Conservation (phyloP, 768 basidiomycete genomes). For the Agrocybe praecox region DNA sequence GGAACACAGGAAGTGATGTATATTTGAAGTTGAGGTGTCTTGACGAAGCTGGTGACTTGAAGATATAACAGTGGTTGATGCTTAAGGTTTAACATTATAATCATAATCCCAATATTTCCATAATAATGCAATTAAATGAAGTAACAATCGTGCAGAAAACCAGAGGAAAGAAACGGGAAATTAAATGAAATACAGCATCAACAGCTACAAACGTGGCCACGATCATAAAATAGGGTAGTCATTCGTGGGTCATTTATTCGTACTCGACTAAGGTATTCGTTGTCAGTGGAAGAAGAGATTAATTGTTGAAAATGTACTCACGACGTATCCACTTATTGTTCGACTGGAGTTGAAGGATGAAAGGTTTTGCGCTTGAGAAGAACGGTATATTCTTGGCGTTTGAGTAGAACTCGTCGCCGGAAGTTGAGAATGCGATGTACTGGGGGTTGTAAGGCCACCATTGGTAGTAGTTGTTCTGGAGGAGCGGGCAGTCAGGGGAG, state of each 20-base stretch:
- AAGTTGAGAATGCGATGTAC: constrained; percentile 54
- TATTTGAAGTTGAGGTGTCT: constrained; percentile 52
- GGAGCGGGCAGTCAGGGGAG: constrained; percentile 80
- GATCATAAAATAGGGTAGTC: constrained; percentile 10
- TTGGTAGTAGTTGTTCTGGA: constrained; percentile 56
- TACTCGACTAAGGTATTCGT: constrained; percentile 33
- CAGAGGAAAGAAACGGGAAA: constrained; percentile 34
- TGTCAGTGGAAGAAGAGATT: constrained; percentile 7
- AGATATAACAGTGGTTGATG: constrained; percentile 30
- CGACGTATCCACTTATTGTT: constrained; percentile 70
- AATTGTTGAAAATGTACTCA: constrained; percentile 37
- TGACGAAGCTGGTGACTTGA: constrained; percentile 49
- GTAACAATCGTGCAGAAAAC: constrained; percentile 30
- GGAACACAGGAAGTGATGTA: constrained; percentile 45
- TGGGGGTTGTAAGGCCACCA: constrained; percentile 61
- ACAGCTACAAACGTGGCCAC: constrained; percentile 18
- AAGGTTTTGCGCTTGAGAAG: constrained; percentile 70
- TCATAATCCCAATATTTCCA: not conserved
- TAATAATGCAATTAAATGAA: constrained; percentile 3
- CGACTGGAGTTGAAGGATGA: constrained; percentile 78
- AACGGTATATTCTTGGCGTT: constrained; percentile 67
- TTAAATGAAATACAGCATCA: constrained; percentile 34
- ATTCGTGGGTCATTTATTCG: constrained; percentile 35
- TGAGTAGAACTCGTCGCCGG: constrained; percentile 58
- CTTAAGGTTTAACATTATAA: not conserved